Conservation (phyloP, 192 early-diverging fungal genomes). For the Coemansia sp. region DNA sequence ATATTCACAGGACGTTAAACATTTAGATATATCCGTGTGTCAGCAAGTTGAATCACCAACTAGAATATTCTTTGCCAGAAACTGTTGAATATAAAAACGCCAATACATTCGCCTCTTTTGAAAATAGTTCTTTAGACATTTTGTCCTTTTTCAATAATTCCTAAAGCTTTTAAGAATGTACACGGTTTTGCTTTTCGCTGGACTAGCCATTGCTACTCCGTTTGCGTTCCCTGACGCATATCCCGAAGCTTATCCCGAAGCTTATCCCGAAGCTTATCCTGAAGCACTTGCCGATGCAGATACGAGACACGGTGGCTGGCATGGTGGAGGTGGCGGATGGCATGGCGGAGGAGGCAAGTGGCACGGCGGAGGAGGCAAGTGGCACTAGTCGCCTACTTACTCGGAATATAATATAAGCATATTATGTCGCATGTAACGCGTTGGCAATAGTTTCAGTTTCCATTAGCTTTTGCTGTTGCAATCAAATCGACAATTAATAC, state of each 20-base stretch:
- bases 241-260: not conserved
- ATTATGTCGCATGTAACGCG: not conserved
- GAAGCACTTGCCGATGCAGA: not conserved
- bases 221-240: not conserved
- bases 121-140: not conserved
- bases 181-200: not conserved
- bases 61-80: not conserved
- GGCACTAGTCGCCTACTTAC: not conserved
- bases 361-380: not conserved
- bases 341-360: not conserved
- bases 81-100: not conserved
- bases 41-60: not conserved
- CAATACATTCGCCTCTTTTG: too few species aligned
- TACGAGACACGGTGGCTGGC: conserved; percentile 6
- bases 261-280: not conserved
- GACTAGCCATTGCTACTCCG: not conserved
- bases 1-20: too few species aligned
- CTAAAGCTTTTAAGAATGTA: not conserved
- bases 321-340: conserved; percentile 12
- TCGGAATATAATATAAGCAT: not conserved
- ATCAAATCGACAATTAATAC: not conserved
- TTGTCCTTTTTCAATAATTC: not conserved
- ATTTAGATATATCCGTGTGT: not conserved
- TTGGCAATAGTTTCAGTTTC: not conserved
- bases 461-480: conserved; percentile 7